Conservation (phyloP, 2,329 filamentous ascomycete genomes). For the Fulvia fulva region DNA sequence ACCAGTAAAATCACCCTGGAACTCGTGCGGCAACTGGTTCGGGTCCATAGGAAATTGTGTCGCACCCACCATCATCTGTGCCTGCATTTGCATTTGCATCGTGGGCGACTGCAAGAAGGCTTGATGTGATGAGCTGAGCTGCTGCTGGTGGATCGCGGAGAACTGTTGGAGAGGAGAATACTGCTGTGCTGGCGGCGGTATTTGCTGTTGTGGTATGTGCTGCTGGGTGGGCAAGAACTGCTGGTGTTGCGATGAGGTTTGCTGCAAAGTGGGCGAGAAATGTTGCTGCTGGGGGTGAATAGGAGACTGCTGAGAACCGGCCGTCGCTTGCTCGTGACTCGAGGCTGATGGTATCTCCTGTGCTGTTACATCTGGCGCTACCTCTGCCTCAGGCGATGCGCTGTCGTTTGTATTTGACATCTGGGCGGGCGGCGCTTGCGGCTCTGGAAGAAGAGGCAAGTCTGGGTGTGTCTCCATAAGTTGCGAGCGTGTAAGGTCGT, state of each 20-base stretch:
- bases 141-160: background rate
- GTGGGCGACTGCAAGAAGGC: background rate
- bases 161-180: slow-evolving; percentile 6
- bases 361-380: background rate
- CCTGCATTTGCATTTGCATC: background rate
- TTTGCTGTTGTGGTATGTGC: background rate
- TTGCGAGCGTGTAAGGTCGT: slow-evolving; percentile 21
- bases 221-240: background rate
- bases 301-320: background rate
- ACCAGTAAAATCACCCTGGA: background rate
- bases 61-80: background rate
- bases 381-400: background rate
- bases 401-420: background rate
- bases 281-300: background rate
- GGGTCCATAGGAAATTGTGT: background rate
- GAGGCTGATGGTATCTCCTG: background rate
- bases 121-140: background rate
- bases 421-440: slow-evolving; percentile 6
- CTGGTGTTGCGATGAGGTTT: background rate
- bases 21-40: background rate
- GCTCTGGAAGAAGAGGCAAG: slow-evolving; percentile 19
- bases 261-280: too few relatives aligned
- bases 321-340: background rate
- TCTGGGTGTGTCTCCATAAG: slow-evolving; percentile 29
- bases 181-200: background rate